Evolutionary conservation across 176 grass and related monocot genomes (phyloP), one percentile per base, ranked within the genome.

Genomic region (Triticum dicoccoides): DNA sequence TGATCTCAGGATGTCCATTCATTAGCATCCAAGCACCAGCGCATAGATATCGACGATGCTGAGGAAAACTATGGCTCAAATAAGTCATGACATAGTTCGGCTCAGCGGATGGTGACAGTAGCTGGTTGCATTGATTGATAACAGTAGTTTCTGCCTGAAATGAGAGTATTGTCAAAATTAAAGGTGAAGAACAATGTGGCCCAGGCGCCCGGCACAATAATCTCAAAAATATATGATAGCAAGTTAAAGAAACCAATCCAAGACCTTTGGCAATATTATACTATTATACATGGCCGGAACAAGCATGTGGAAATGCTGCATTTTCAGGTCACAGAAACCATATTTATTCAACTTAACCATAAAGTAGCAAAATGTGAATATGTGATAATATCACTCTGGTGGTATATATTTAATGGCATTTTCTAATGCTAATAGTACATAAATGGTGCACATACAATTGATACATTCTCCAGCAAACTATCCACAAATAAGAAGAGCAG

Each of bases 21-120:
- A 98, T 98, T 68, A 98, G 71, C 88, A 98, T 96, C 96, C 96
- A 98, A 82, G 96, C 93, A 89, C 96, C 96, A 65, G 96, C 91
- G 8, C 96, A 98, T 35, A 98, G 91, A 92, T 92, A 94, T 33
- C 95, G 90, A 65, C 96, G 90, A 79, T 98, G 96, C 63, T 90
- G 92, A 92, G 88, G 66, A 65, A 98, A 98, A 82, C 96, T 98
- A 69, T 96, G 92, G 76, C 75, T 88, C 64, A 94, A 89, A 92
- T 98, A 98, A 39, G 93, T 96, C 86, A 86, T 84, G 38, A 98
- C 89, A 84, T 98, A 98, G 59, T 69, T 92, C 45, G 91, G 93
- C 79, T 96, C 96, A 78, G 92, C 90, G 70, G 91, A 80, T 64
- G 91, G 96, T 88, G 94, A 93, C 52, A 98, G 89, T 73, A 98